Conservation (phyloP, 768 basidiomycete genomes). For the Boletus fagicola region DNA sequence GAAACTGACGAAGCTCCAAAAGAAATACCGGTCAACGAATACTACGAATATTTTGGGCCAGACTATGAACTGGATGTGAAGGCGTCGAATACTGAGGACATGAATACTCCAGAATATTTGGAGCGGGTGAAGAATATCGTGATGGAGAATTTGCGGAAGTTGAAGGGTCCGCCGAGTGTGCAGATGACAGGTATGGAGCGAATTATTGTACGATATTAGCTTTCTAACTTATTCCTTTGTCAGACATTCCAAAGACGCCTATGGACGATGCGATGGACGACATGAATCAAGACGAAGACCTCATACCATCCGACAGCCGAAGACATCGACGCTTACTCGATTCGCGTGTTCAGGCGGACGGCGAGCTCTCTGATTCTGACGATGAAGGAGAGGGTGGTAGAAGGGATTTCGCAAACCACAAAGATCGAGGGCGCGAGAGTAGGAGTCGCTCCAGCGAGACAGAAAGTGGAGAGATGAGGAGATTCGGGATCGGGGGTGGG, state of each 20-base stretch:
- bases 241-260: constrained; percentile 82
- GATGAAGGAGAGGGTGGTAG: constrained; percentile 93
- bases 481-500: constrained; percentile 67
- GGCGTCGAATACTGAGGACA: constrained; percentile 90
- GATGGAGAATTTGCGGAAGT: constrained; percentile 84
- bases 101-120: constrained; percentile 91
- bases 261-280: constrained; percentile 86
- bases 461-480: constrained; percentile 44
- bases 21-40: constrained; percentile 99
- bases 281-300: constrained; percentile 77
- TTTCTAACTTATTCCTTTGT: constrained; percentile 2
- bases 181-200: constrained; percentile 74
- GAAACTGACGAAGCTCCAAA: constrained; percentile 9
- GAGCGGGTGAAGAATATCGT: constrained; percentile 91
- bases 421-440: constrained; percentile 47
- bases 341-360: constrained; percentile 76
- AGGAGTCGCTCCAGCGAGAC: constrained; percentile 41
- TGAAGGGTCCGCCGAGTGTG: constrained; percentile 87
- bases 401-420: constrained; percentile 61
- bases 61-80: constrained; percentile 96
- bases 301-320: constrained; percentile 72
- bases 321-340: constrained; percentile 78
- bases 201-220: background rate
- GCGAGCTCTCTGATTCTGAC: constrained; percentile 94
- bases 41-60: constrained; percentile 98